Evolutionary conservation across 208 protist species (phyloP), one percentile per base, ranked within the genome.

Genomic region (Angomonas ambiguus): DNA sequence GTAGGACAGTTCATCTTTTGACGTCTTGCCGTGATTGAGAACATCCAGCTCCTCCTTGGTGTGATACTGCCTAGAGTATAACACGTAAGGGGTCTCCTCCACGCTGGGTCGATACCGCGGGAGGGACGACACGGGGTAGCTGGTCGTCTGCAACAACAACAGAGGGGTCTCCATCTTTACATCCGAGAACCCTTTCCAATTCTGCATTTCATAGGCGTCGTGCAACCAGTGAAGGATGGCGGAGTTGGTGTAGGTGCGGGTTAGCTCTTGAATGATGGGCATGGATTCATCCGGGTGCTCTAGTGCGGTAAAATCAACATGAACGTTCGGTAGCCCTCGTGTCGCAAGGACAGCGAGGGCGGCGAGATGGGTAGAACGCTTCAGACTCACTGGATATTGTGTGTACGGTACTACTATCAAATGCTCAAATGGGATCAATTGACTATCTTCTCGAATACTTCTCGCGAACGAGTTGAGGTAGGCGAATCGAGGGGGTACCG

Each of bases 381-480:
- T 77, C 33, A 93, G 67, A 18, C 77, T 83, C 6, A 92, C 84
- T 6, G 91, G 91, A 71, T 87, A 87, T 18, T 83, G 84, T 10
- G 87, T 93, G 74, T 96, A 92, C 48, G 91, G 91, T 45, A 96
- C 76, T 28, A 96, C 62, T 67, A 96, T 93, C 55, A 96, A 70
- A 45, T 94, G 73, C 8, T 96, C 91, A 45, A 96, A 92, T 16
- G 90, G 90, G 4, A 80, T 76, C 25, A 90, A 71, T 45, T 88
- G 76, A 41, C 87, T 93, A 68, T 86, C 77, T 30, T 72, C 70
- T 31, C 71, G 74, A 24, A 96, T 60, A 48, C 77, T 85, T 56
- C 74, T 73, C 20, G 80, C 85, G 62, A 95, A 83, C 6, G 77
- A 63, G 18, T 88, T 76, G 64, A 95, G 74, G 65, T 87, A 95